A percentile compares a stretch with the other conserved stretches of the same genome.
Evolutionary conservation across 306 rosid species (phyloP).

Genomic region (Calophaca sinica): DNA sequence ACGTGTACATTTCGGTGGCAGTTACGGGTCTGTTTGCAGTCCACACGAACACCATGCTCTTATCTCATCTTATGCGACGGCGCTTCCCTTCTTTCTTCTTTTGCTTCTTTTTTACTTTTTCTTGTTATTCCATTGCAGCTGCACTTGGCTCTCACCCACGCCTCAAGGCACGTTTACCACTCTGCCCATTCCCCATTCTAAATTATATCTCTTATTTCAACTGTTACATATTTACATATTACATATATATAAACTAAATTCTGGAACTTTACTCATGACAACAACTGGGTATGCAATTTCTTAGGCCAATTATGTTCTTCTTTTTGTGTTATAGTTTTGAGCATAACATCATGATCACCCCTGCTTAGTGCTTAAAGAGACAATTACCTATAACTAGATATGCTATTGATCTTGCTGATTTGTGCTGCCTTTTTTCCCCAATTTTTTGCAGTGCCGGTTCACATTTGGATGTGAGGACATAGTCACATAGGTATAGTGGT

Average conservation of each 20-base stretch:
- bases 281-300: slow-evolving; percentile 9
- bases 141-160: background rate
- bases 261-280: background rate
- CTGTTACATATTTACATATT: background rate
- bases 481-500: no score
- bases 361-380: background rate
- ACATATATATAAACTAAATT: background rate
- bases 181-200: background rate
- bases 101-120: background rate
- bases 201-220: background rate
- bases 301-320: background rate
- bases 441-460: slow-evolving; percentile 47
- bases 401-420: slow-evolving; percentile 20
- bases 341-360: background rate
- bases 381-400: background rate
- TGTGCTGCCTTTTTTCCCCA: background rate
- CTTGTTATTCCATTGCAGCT: background rate
- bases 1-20: slow-evolving; percentile 44
- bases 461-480: slow-evolving; percentile 42
- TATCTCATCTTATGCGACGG: slow-evolving; percentile 48
- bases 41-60: slow-evolving; percentile 54
- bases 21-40: slow-evolving; percentile 47
- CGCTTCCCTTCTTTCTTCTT: background rate
- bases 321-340: background rate
- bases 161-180: slow-evolving; percentile 38